Evolutionary conservation across 169 alveolate species (phyloP).

Genomic region (Cryptosporidium baileyi): DNA sequence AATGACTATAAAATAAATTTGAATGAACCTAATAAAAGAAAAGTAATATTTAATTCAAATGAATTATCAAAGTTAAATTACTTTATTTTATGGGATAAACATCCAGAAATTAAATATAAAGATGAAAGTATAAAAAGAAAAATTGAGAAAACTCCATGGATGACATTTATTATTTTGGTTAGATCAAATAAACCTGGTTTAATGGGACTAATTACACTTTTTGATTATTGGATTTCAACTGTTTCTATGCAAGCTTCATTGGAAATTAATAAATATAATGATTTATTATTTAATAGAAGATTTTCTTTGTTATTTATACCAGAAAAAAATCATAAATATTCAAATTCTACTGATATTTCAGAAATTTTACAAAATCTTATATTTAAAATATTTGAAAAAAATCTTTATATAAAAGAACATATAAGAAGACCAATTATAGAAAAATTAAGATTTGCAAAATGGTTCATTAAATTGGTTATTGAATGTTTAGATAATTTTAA

Average conservation of each 20-base stretch:
- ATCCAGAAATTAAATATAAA: constrained; percentile 28
- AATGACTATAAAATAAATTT: not conserved
- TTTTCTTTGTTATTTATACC: constrained; percentile 9
- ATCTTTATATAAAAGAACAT: not conserved
- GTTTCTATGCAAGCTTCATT: constrained; percentile 27
- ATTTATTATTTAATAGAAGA: constrained; percentile 39
- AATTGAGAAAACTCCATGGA: constrained; percentile 35
- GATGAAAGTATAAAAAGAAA: constrained; percentile 12
- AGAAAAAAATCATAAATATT: not conserved
- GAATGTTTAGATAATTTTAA: not conserved
- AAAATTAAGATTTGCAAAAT: constrained; percentile 17
- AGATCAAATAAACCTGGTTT: constrained; percentile 26
- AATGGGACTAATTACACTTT: constrained; percentile 3
- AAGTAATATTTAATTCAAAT: not conserved
- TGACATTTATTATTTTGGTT: constrained; percentile 32
- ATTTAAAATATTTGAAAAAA: not conserved
- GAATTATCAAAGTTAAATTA: constrained; percentile 22
- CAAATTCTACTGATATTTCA: not conserved
- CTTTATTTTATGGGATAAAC: constrained; percentile 27
- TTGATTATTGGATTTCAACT: constrained; percentile 64
- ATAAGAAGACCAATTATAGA: constrained; percentile 7
- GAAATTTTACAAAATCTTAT: not conserved
- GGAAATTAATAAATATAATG: constrained; percentile 13
- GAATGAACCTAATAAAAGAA: not conserved
- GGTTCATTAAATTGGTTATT: not conserved